Evolutionary conservation across 225 moss, liverwort and hornwort genomes (phyloP), one percentile per base, ranked within the genome.

Genomic region (Polytrichum commune): DNA sequence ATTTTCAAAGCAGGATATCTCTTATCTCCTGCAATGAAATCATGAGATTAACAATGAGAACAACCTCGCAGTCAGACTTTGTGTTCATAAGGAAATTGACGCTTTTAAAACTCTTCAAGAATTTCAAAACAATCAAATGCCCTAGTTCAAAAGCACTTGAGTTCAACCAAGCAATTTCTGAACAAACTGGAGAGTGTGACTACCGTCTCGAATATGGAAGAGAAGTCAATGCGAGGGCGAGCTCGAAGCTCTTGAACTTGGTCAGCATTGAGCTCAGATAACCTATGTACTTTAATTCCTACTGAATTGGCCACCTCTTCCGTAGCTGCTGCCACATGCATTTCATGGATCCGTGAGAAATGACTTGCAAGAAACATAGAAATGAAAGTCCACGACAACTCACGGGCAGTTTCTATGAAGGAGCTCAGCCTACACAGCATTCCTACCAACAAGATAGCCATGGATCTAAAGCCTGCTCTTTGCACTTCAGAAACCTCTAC

Each of bases 211-310:
- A 85, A 93, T 55, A 98, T 90, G 63, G 88, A 85, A 73, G 95
- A 86, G 71, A 98, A 98, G 73, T 98, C 91, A 24, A 98, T 89
- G 25, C 98, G 94, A 75, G 98, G 98, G 64, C 98, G 98, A 19
- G 95, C 91, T 74, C 95, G 90, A 72, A 98, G 94, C 24, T 66
- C 89, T 76, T 87, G 88, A n/a, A 91, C 84, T 77, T 93, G 87
- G 8, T 77, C 75, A n/a, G 84, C 69, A 83, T 69, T 85, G 54
- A 95, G 84, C 53, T 95, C 91, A 23, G 85, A 81, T 19, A 95
- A 29, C 67, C 76, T 89, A 54, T 88, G 81, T 46, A 88, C 83
- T 69, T 82, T 90, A 30, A 98, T 73, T 29, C 85, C 77, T 69
- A 80, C 73, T 64, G 77, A 77, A 73, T 77, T 85, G 3, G 78